Conservation (phyloP, 352 stramenopile genomes). For the Halophytophthora batemanensis region DNA sequence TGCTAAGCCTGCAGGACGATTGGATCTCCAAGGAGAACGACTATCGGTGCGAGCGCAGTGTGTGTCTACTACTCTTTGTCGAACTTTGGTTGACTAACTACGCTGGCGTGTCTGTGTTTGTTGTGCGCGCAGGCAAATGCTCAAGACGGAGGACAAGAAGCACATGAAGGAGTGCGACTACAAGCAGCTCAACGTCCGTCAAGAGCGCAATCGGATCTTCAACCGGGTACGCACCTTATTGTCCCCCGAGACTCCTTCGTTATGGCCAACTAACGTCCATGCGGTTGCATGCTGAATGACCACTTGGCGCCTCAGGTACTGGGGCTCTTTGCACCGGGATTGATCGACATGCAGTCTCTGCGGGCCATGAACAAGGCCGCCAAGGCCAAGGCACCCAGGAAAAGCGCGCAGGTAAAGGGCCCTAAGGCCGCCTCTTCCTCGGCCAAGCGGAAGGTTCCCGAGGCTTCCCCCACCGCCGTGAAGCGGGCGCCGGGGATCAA, state of each 20-base stretch:
- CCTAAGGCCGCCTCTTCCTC: slow-evolving; percentile 18
- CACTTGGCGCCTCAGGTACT: slow-evolving; percentile 36
- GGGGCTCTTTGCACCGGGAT: slow-evolving; percentile 47
- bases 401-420: slow-evolving; percentile 29
- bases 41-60: slow-evolving; percentile 43
- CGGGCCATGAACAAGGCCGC: slow-evolving; percentile 64
- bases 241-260: neutral
- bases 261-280: neutral
- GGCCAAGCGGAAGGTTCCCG: slow-evolving; percentile 41
- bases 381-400: slow-evolving; percentile 60
- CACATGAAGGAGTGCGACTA: slow-evolving; percentile 75
- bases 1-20: slow-evolving; percentile 62
- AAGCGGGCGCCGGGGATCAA: slow-evolving; percentile 54
- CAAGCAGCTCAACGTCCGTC: slow-evolving; percentile 62
- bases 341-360: slow-evolving; percentile 69
- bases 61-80: neutral
- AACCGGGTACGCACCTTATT: slow-evolving; percentile 44
- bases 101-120: neutral
- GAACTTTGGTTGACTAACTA: neutral
- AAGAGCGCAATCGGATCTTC: slow-evolving; percentile 85
- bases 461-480: slow-evolving; percentile 11
- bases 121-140: slow-evolving; percentile 61
- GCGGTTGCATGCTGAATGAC: neutral
- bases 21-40: slow-evolving; percentile 87
- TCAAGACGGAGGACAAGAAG: slow-evolving; percentile 90